A percentile compares a stretch with the other conserved stretches of the same genome.
These are phyloP conservation scores for Xerocomus potaroensis DNA, from an alignment of 768 basidiomycete genomes.

Conservation along the genomic window DNA sequence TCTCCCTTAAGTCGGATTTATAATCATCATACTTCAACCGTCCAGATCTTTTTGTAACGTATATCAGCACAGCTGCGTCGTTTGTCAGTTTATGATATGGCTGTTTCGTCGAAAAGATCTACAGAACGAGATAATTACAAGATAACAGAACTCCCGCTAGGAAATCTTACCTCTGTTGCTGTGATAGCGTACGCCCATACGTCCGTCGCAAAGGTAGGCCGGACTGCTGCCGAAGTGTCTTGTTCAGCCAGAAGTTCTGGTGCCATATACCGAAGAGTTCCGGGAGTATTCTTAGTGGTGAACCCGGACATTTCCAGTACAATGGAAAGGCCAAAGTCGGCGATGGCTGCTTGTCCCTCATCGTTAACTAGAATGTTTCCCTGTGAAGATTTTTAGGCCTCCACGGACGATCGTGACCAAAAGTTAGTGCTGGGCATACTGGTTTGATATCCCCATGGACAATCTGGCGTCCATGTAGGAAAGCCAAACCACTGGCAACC, in stretches of 20 bases:
- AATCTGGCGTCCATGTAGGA: constrained; percentile 20
- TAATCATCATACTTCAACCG: constrained; percentile 19
- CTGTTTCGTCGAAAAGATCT: constrained; percentile 24
- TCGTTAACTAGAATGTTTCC: constrained; percentile 36
- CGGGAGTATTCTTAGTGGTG: constrained; percentile 33
- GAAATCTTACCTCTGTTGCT: constrained; percentile 29
- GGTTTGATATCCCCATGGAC: constrained; percentile 39
- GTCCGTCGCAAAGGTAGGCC: constrained; percentile 28
- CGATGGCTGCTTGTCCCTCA: constrained; percentile 27
- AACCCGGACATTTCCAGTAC: constrained; percentile 35
- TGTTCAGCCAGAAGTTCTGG: constrained; percentile 28
- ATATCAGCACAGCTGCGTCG: constrained; percentile 18
- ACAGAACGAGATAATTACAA: not conserved
- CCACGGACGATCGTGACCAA: not conserved
- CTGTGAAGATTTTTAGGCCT: constrained; percentile 17
- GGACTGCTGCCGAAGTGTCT: constrained; percentile 12
- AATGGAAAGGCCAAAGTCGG: constrained; percentile 40
- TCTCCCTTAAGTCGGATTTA: constrained; percentile 12
- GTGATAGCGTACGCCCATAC: constrained; percentile 38
- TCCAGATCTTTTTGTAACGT: constrained; percentile 8
- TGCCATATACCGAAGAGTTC: constrained; percentile 39
- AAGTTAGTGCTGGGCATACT: constrained; percentile 13
- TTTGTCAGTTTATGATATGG: constrained; percentile 16
- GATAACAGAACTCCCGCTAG: not conserved
- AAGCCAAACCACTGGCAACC: constrained; percentile 19